Conservation (phyloP, 2,329 filamentous ascomycete genomes). For the Pseudogymnoascus sp. region DNA sequence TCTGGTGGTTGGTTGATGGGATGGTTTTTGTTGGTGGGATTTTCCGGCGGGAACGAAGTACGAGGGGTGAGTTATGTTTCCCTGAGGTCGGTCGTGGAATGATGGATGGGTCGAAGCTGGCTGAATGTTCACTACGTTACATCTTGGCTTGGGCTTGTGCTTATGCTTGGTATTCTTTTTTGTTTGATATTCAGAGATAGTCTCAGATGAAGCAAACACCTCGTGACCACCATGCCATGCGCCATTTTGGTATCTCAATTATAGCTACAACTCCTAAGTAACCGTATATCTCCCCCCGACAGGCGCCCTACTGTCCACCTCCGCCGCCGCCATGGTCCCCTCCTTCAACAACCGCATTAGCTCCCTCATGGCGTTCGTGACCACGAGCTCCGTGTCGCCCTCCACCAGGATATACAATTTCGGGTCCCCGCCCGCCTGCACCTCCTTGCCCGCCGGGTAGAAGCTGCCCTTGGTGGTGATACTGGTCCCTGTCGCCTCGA, state of each 20-base stretch:
- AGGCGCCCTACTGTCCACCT: conserved; percentile 73
- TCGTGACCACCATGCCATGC: background rate
- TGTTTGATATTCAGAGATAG: background rate
- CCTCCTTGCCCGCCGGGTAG: conserved; percentile 75
- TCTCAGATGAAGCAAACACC: background rate
- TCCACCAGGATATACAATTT: conserved; percentile 98
- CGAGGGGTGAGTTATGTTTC: background rate
- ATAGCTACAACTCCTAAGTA: conserved; percentile 40
- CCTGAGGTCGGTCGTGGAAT: background rate
- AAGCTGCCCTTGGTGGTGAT: conserved; percentile 97
- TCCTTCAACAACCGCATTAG: conserved; percentile 82
- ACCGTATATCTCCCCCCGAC: conserved; percentile 81
- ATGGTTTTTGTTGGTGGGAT: background rate
- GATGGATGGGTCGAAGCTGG: background rate
- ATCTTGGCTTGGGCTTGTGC: background rate
- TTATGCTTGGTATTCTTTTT: background rate
- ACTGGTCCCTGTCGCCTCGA: conserved; percentile 87
- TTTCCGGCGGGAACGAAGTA: background rate
- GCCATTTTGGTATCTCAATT: conserved; percentile 5
- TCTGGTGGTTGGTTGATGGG: background rate
- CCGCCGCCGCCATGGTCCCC: conserved; percentile 79
- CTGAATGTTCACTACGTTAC: background rate
- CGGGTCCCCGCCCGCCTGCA: conserved; percentile 65
- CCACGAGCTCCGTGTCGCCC: conserved; percentile 88
- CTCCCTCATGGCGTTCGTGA: conserved; percentile 84